These are phyloP conservation scores for Aphanomyces cochlioides DNA, from an alignment of 352 stramenopile genomes.

Conservation along the genomic window DNA sequence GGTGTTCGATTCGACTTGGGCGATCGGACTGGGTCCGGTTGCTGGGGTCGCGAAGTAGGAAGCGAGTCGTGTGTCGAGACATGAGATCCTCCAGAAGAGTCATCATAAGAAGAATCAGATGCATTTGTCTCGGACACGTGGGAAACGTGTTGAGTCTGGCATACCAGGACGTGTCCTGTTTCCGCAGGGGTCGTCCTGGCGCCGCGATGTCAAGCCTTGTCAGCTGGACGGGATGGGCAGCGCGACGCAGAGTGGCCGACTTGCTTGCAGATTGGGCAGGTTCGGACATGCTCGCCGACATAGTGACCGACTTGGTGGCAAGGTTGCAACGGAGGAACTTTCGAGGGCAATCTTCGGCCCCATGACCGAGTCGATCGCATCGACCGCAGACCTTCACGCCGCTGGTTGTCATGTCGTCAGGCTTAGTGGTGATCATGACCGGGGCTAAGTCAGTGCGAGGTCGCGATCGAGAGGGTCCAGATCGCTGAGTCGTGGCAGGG, in stretches of 20 bases:
- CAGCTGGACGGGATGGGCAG: neutral
- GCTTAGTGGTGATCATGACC: neutral
- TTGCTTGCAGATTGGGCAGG: neutral
- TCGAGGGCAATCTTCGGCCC: neutral
- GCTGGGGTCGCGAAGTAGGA: too few species aligned
- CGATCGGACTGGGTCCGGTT: too few species aligned
- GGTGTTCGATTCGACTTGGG: too few species aligned
- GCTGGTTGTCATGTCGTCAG: neutral
- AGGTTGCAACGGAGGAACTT: neutral
- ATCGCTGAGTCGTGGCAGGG: too few species aligned
- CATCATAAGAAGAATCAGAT: too few species aligned
- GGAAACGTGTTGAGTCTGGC: neutral
- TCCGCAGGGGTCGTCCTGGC: neutral
- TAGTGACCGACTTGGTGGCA: slow-evolving; percentile 3
- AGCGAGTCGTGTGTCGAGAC: too few species aligned
- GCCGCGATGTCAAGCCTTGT: neutral
- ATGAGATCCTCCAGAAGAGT: too few species aligned
- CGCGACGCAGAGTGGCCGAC: neutral
- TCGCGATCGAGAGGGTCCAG: too few species aligned
- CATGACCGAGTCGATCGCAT: neutral
- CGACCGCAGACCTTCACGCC: neutral
- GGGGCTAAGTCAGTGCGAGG: neutral
- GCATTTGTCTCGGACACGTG: too few species aligned
- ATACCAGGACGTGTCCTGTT: too few species aligned
- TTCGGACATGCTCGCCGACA: neutral